Conservation (phyloP, 2,329 filamentous ascomycete genomes). For the Pestalotiopsis sp. region DNA sequence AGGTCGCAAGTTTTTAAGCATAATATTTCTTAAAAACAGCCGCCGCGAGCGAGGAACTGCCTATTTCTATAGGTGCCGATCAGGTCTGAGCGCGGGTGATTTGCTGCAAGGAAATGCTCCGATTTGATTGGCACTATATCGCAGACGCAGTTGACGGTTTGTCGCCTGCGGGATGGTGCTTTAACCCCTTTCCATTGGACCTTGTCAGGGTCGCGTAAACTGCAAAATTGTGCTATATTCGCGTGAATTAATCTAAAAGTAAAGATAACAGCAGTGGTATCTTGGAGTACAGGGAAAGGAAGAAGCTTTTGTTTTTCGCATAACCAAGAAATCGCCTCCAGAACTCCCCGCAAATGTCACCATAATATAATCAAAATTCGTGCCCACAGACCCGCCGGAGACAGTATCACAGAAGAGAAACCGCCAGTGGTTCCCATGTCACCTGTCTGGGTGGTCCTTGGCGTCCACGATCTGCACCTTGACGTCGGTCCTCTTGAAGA, state of each 20-base stretch:
- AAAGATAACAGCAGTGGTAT: not conserved
- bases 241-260: not conserved
- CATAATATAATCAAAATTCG: not conserved
- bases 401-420: not conserved
- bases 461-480: conserved; percentile 10
- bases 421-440: not conserved
- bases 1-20: conserved; percentile 1
- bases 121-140: not conserved
- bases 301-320: not conserved
- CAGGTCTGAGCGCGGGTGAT: not conserved
- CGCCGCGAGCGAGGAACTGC: not conserved
- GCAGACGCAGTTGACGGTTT: not conserved
- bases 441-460: not conserved
- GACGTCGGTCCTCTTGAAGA: conserved; percentile 9
- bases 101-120: not conserved
- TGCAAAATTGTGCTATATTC: not conserved
- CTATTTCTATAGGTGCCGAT: not conserved
- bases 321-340: not conserved
- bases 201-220: not conserved
- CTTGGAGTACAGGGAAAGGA: not conserved
- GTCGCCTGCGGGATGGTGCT: not conserved
- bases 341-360: not conserved
- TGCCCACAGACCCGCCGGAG: not conserved
- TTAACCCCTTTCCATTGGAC: not conserved
- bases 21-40: not conserved